Evolutionary conservation across 2,329 filamentous ascomycete genomes (phyloP), one percentile per base, ranked within the genome.

Genomic region (Madurella fahalii): DNA sequence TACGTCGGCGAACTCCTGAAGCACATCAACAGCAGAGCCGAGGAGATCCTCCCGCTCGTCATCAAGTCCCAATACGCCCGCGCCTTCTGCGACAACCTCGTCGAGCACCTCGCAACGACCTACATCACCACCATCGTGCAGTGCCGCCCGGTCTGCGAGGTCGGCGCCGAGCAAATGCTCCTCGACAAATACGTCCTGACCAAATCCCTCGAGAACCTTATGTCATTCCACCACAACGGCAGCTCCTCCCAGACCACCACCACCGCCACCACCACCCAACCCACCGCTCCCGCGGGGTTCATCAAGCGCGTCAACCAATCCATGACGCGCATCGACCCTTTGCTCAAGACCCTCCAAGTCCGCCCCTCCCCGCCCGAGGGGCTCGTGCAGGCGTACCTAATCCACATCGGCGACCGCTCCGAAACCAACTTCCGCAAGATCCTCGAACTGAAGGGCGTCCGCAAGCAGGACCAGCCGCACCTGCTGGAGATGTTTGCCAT

Each of bases 401-500:
- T 97, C 70, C 94, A 97, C 73, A 94, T 99, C 61, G 91, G 84
- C 62, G 94, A 99, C 76, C 86, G 89, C 53, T 95, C 88, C 60
- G 94, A 97, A 68, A 82, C 84, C 65, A 99, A 99, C 73, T 99
- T 99, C 81, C 86, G 86, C 68, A 97, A 96, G 74, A 88, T 99
- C 56, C 83, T 99, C 44, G 94, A 99, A 48, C 80, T 99, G 59
- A 99, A 99, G 71, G 94, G 94, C 45, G 87, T 99, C 56, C 83
- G 87, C 58, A 93, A 91, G 67, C 77, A 82, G 57, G 94, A 99
- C 58, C 89, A 96, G 66, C 74, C 81, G 2, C 84, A 90, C 58
- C 83, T 97, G 2, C 74, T 96, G 34, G 94, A 99, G 69, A 79
- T 97, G 4, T 97, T 96, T 74, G 72, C 72, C 42, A 78, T 86